Evolutionary conservation across 208 protist genomes (phyloP).

Genomic region (Wallacemonas sp.): DNA sequence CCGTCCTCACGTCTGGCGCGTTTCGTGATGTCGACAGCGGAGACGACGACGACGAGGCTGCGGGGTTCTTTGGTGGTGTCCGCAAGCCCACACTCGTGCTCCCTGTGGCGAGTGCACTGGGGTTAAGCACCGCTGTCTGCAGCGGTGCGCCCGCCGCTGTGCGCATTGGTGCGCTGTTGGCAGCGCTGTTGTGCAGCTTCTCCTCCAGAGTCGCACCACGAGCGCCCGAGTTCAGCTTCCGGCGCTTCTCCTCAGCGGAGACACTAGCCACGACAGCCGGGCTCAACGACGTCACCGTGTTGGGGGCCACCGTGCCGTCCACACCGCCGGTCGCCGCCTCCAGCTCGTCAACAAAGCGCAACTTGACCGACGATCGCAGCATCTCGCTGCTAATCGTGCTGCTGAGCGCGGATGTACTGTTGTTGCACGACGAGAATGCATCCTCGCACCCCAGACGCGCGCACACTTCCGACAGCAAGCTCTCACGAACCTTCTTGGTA

Average conservation of each 20-base stretch:
- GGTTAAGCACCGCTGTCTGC: background rate
- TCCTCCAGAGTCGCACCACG: background rate
- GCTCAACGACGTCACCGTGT: slow-evolving; percentile 29
- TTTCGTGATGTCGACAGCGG: background rate
- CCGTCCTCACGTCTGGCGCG: background rate
- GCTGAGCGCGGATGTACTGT: slow-evolving; percentile 60
- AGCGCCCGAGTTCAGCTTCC: background rate
- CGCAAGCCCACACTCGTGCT: background rate
- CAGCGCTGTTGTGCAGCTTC: slow-evolving; percentile 2
- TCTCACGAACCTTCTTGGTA: slow-evolving; percentile 35
- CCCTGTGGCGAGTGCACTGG: background rate
- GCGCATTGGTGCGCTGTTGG: background rate
- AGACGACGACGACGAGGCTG: background rate
- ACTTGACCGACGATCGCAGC: slow-evolving; percentile 42
- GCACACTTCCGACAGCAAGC: slow-evolving; percentile 37
- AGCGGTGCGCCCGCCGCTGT: background rate
- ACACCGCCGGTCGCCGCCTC: slow-evolving; percentile 53
- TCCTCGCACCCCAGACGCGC: slow-evolving; percentile 49
- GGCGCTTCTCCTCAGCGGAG: slow-evolving; percentile 28
- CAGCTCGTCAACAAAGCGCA: slow-evolving; percentile 77
- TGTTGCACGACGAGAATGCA: slow-evolving; percentile 26
- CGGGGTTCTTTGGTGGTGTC: background rate
- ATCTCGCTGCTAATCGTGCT: slow-evolving; percentile 49
- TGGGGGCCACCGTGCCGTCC: slow-evolving; percentile 38
- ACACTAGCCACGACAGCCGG: slow-evolving; percentile 41